phyloP scores from a whole-genome alignment of 192 early-diverging fungal species.

The Haplosporangium gracile region DNA sequence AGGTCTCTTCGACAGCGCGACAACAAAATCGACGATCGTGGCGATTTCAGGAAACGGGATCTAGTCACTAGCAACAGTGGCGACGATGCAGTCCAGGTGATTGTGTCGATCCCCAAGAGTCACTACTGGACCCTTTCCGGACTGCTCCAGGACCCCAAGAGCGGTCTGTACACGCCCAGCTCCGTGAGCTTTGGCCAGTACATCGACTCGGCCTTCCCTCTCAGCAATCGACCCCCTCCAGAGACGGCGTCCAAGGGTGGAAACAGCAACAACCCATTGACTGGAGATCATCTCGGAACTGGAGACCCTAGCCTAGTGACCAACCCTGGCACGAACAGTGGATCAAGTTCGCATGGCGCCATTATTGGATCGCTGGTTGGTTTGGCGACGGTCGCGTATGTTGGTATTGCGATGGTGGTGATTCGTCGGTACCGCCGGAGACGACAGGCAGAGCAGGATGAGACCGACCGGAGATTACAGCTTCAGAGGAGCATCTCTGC shows the following conservation, averaged over 20 bases:
- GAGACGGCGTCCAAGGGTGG: not conserved
- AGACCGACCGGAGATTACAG: not conserved
- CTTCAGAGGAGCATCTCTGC: slow-evolving; percentile 17
- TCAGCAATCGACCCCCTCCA: slow-evolving; percentile 34
- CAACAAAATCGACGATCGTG: not conserved
- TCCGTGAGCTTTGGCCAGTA: slow-evolving; percentile 37
- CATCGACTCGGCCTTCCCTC: slow-evolving; percentile 19
- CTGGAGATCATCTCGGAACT: not conserved
- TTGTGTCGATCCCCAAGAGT: slow-evolving; percentile 28
- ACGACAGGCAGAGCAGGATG: slow-evolving; percentile 13
- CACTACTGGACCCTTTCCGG: slow-evolving; percentile 18
- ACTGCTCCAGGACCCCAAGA: slow-evolving; percentile 15
- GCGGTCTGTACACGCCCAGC: slow-evolving; percentile 7
- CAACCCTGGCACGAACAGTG: not conserved
- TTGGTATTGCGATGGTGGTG: slow-evolving; percentile 40
- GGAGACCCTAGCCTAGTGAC: not conserved
- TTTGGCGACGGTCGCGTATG: slow-evolving; percentile 32
- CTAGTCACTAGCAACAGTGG: slow-evolving; percentile 29
- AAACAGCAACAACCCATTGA: not conserved
- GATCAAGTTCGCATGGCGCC: slow-evolving; percentile 3
- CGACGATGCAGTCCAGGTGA: slow-evolving; percentile 32
- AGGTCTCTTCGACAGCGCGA: not conserved
- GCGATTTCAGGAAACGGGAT: slow-evolving; percentile 6
- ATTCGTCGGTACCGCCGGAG: slow-evolving; percentile 7
- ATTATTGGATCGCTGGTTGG: slow-evolving; percentile 26